A percentile compares a stretch with the other conserved stretches of the same genome.
Evolutionary conservation across 2,329 filamentous ascomycete genomes (phyloP).

Genomic region (Penicillium olsonii): DNA sequence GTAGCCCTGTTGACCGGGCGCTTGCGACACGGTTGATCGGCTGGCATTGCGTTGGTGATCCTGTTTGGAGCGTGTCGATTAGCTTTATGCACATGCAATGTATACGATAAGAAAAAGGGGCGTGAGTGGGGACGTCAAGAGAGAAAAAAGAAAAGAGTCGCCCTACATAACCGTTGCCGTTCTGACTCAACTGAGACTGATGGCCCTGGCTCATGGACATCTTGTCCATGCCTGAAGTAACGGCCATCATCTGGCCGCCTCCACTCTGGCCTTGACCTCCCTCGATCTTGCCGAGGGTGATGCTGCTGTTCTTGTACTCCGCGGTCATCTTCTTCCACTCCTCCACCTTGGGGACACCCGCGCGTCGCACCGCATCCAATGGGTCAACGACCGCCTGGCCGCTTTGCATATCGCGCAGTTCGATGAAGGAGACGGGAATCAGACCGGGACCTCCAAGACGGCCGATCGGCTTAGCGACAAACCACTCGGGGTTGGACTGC

Average conservation of each 20-base stretch:
- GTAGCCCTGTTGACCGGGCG: constrained; percentile 46
- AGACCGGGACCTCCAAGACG: constrained; percentile 91
- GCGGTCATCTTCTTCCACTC: constrained; percentile 99
- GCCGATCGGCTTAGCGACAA: constrained; percentile 98
- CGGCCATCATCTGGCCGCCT: constrained; percentile 49
- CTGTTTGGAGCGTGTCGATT: constrained; percentile 14
- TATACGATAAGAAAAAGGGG: not conserved
- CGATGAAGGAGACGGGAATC: constrained; percentile 94
- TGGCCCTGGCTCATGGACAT: constrained; percentile 71
- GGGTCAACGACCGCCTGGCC: constrained; percentile 80
- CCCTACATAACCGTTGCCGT: constrained; percentile 53
- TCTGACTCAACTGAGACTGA: constrained; percentile 55
- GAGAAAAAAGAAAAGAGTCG: not conserved
- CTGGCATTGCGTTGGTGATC: constrained; percentile 43
- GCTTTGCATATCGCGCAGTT: constrained; percentile 91
- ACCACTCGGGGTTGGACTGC: constrained; percentile 98
- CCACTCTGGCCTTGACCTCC: constrained; percentile 21
- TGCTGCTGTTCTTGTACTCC: constrained; percentile 99
- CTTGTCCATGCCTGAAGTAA: constrained; percentile 73
- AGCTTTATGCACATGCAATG: not conserved
- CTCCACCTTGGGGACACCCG: constrained; percentile 90
- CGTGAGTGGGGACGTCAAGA: not conserved
- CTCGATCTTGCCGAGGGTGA: constrained; percentile 89
- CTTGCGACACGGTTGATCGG: constrained; percentile 33
- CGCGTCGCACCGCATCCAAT: constrained; percentile 79